phyloP scores from a whole-genome alignment of 352 stramenopile species.

The Bremia lactucae region DNA sequence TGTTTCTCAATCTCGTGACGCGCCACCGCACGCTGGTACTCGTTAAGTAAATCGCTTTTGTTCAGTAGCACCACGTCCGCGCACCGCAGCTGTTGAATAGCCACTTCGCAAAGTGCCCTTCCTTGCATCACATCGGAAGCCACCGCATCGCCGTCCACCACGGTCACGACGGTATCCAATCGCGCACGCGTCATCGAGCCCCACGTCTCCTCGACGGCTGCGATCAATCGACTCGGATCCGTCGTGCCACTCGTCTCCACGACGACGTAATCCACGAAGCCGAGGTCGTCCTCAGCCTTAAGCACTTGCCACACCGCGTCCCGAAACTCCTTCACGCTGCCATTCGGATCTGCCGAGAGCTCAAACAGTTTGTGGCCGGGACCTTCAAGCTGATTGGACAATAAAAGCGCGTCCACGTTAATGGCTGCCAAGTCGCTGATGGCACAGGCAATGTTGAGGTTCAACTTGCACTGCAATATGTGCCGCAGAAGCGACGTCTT shows the following conservation, averaged over 20 bases:
- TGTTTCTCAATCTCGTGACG: slow-evolving; percentile 27
- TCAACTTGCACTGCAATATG: slow-evolving; percentile 52
- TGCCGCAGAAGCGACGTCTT: slow-evolving; percentile 64
- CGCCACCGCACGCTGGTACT: slow-evolving; percentile 15
- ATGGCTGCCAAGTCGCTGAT: slow-evolving; percentile 59
- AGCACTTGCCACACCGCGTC: slow-evolving; percentile 56
- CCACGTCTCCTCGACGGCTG: slow-evolving; percentile 58
- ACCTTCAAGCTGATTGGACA: slow-evolving; percentile 23
- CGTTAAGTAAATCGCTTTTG: slow-evolving; percentile 61
- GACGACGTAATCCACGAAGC: slow-evolving; percentile 65
- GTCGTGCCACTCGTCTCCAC: slow-evolving; percentile 71
- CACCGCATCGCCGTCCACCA: slow-evolving; percentile 67
- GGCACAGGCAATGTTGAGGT: slow-evolving; percentile 54
- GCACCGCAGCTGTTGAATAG: slow-evolving; percentile 48
- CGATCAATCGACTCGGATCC: slow-evolving; percentile 56
- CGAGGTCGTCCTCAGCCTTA: slow-evolving; percentile 20
- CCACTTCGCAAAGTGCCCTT: slow-evolving; percentile 27
- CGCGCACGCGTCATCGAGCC: slow-evolving; percentile 70
- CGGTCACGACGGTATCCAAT: slow-evolving; percentile 63
- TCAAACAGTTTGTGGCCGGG: slow-evolving; percentile 25
- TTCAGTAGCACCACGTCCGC: slow-evolving; percentile 77
- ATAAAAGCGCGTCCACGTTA: slow-evolving; percentile 59
- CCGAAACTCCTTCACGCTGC: slow-evolving; percentile 41
- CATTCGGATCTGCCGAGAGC: slow-evolving; percentile 15
- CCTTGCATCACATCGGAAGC: slow-evolving; percentile 26